phyloP scores from a whole-genome alignment of 2,329 filamentous ascomycete species.

The Dothistroma septosporum region DNA sequence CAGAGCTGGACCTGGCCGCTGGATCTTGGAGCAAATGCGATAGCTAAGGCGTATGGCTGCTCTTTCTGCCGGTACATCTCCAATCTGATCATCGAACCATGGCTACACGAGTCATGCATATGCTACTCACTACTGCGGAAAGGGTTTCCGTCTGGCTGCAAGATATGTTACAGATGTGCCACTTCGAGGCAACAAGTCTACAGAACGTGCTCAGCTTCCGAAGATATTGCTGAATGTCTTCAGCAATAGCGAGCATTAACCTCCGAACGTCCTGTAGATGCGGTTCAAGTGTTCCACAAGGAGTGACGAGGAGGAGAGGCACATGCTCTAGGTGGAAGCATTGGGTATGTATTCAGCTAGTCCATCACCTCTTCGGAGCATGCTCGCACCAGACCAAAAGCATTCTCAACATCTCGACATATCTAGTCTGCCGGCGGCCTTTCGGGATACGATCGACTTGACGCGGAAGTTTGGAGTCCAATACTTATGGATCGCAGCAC shows the following conservation, averaged over 20 bases:
- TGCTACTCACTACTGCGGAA: background rate
- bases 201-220: background rate
- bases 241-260: background rate
- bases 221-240: background rate
- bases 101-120: background rate
- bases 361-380: background rate
- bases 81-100: background rate
- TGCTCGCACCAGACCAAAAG: background rate
- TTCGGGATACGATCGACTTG: constrained; percentile 6
- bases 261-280: background rate
- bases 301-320: background rate
- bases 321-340: background rate
- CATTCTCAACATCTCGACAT: background rate
- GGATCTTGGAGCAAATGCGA: background rate
- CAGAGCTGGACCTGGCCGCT: background rate
- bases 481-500: constrained; percentile 12
- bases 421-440: background rate
- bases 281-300: background rate
- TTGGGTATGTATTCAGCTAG: background rate
- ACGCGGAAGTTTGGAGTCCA: background rate
- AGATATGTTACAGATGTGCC: background rate
- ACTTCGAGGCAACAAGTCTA: background rate
- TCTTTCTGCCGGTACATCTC: background rate
- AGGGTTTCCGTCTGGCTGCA: background rate
- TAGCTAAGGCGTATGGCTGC: background rate